Evolutionary conservation across 1,284 basidiomycete species (phyloP).

Genomic region (Thecaphora thlaspeos): DNA sequence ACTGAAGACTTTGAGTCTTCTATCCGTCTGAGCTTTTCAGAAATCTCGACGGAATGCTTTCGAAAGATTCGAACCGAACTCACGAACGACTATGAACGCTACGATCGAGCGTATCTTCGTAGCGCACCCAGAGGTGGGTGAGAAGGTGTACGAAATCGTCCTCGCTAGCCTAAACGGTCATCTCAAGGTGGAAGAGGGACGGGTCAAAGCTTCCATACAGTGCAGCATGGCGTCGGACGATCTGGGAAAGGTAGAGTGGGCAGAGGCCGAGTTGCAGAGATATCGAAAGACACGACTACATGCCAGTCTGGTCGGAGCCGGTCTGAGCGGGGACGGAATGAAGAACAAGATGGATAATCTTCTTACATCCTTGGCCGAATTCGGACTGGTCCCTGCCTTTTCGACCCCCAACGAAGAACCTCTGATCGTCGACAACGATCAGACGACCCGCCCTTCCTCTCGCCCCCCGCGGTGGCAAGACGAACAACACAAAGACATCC

Average conservation of each 20-base stretch:
- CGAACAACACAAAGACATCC: neutral
- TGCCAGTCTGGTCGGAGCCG: neutral
- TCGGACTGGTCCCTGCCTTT: no score
- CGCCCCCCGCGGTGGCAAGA: no score
- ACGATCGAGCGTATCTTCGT: neutral
- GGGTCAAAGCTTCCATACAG: constrained; percentile 1
- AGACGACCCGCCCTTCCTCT: no score
- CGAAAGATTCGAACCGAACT: no score
- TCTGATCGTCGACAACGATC: no score
- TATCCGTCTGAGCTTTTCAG: no score
- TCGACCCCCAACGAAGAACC: no score
- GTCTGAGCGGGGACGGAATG: neutral
- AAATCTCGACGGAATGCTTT: no score
- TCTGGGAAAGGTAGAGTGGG: constrained; percentile 1
- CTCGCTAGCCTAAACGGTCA: constrained; percentile 3
- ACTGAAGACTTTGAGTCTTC: no score
- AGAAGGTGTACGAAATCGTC: constrained; percentile 7
- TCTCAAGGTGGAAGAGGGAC: neutral
- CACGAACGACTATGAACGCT: neutral
- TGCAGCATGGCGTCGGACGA: no score
- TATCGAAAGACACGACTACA: constrained; percentile 2
- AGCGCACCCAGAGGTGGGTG: constrained; percentile 4
- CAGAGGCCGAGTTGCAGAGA: neutral
- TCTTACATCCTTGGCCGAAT: neutral
- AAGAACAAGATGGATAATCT: neutral